A percentile compares a stretch with the other conserved stretches of the same genome.
phyloP scores from a whole-genome alignment of 2,329 filamentous ascomycete genomes.

The Tothia fuscella region DNA sequence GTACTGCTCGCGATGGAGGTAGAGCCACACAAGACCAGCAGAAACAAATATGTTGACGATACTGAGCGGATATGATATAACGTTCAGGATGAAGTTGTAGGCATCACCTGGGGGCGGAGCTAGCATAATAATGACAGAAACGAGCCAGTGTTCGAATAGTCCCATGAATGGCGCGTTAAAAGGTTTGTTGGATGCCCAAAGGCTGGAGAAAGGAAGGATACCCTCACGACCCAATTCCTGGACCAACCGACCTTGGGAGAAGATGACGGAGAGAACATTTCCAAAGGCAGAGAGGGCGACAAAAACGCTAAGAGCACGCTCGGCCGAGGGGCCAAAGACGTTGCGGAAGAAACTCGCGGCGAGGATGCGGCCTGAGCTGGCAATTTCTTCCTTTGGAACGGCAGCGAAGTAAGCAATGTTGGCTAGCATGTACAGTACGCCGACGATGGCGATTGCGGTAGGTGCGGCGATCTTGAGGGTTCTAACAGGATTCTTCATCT shows the following conservation, averaged over 20 bases:
- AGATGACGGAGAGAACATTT: slow-evolving; percentile 50
- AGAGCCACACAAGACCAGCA: slow-evolving; percentile 25
- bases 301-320: slow-evolving; percentile 36
- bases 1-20: slow-evolving; percentile 21
- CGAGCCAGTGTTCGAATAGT: slow-evolving; percentile 53
- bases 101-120: slow-evolving; percentile 57
- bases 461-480: slow-evolving; percentile 46
- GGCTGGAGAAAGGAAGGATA: slow-evolving; percentile 50
- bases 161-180: slow-evolving; percentile 49
- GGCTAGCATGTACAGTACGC: slow-evolving; percentile 49
- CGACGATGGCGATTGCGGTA: slow-evolving; percentile 45
- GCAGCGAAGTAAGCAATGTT: slow-evolving; percentile 56
- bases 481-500: slow-evolving; percentile 43
- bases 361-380: slow-evolving; percentile 46
- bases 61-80: slow-evolving; percentile 29
- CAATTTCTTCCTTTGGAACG: slow-evolving; percentile 46
- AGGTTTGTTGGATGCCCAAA: slow-evolving; percentile 54
- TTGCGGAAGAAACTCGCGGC: slow-evolving; percentile 51
- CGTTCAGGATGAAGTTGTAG: slow-evolving; percentile 54
- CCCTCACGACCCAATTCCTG: slow-evolving; percentile 61
- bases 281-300: slow-evolving; percentile 50
- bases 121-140: slow-evolving; percentile 52
- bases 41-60: slow-evolving; percentile 26
- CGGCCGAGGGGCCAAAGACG: slow-evolving; percentile 47
- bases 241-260: slow-evolving; percentile 46